These are phyloP conservation scores for Aureobasidium sp. DNA, from an alignment of 2,329 filamentous ascomycete species.

Conservation along the genomic window DNA sequence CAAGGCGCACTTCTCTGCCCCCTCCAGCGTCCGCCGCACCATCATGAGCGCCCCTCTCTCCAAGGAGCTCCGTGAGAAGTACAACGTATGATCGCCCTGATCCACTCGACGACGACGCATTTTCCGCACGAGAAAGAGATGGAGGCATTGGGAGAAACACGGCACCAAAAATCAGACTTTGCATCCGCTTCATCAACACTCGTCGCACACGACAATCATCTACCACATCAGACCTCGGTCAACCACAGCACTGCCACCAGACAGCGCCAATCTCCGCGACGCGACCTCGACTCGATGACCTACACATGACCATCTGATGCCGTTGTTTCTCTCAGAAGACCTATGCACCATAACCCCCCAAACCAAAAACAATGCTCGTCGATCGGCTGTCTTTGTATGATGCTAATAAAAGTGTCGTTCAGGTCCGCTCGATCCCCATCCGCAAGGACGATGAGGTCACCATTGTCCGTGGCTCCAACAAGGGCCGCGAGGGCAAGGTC, in stretches of 20 bases:
- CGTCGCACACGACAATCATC: background rate
- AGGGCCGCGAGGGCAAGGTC: constrained; percentile 98
- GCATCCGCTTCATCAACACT: too few relatives aligned
- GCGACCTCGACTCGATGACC: background rate
- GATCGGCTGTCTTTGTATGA: constrained; percentile 12
- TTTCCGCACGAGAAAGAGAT: background rate
- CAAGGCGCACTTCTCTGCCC: constrained; percentile 95
- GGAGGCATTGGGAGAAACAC: constrained; percentile 6
- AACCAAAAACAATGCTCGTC: constrained; percentile 7
- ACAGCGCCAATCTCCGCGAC: background rate
- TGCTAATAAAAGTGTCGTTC: constrained; percentile 14
- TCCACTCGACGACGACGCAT: background rate
- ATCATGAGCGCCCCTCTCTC: constrained; percentile 95
- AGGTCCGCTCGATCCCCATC: constrained; percentile 94
- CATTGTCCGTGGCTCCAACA: constrained; percentile 88
- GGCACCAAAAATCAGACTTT: background rate
- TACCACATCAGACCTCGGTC: background rate
- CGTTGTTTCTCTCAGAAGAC: background rate
- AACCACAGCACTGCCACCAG: background rate
- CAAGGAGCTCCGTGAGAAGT: constrained; percentile 98
- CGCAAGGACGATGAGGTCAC: constrained; percentile 81
- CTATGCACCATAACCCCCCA: constrained; percentile 1
- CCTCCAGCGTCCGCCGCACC: constrained; percentile 85
- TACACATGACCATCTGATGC: background rate
- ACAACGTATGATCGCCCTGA: constrained; percentile 65